phyloP scores from a whole-genome alignment of 73 alveolate species.

The Uronychia binucleata region DNA sequence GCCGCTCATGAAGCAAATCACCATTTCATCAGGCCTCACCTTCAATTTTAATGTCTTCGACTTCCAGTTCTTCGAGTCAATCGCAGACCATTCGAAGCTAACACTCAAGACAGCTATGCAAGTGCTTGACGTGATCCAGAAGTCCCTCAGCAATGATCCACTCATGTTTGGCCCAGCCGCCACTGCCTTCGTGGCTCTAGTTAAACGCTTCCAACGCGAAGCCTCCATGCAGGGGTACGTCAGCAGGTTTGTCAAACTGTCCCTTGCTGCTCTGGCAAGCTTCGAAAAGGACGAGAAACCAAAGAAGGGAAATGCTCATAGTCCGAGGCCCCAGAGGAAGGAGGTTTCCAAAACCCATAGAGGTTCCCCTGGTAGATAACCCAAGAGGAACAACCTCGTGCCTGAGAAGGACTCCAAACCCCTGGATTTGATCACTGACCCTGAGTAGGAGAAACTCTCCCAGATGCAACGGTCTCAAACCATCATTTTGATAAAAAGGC shows the following conservation, averaged over 20 bases:
- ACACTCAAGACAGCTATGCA: conserved; percentile 77
- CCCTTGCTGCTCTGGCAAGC: conserved; percentile 19
- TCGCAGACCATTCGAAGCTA: conserved; percentile 89
- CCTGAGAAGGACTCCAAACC: not conserved
- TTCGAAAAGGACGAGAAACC: conserved; percentile 34
- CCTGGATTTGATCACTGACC: conserved; percentile 3
- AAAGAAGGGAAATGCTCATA: conserved; percentile 3
- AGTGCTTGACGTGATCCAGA: conserved; percentile 85
- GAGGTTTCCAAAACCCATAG: not conserved
- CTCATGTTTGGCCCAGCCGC: conserved; percentile 40
- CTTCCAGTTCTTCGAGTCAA: conserved; percentile 77
- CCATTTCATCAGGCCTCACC: conserved; percentile 42
- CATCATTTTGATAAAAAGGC: not conserved
- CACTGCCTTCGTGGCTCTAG: conserved; percentile 16
- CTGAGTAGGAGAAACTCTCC: conserved; percentile 15
- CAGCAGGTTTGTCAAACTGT: conserved; percentile 13
- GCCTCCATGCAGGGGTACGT: conserved; percentile 49
- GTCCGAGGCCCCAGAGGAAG: not conserved
- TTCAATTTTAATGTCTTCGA: conserved; percentile 80
- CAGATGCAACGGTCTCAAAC: conserved; percentile 7
- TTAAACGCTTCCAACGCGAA: conserved; percentile 43
- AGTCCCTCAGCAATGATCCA: conserved; percentile 74
- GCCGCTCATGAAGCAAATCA: conserved; percentile 88
- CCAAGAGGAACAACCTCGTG: not conserved
- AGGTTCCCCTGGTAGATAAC: not conserved